Conservation (phyloP, 2,329 filamentous ascomycete species). For the Alternaria metachromatica region DNA sequence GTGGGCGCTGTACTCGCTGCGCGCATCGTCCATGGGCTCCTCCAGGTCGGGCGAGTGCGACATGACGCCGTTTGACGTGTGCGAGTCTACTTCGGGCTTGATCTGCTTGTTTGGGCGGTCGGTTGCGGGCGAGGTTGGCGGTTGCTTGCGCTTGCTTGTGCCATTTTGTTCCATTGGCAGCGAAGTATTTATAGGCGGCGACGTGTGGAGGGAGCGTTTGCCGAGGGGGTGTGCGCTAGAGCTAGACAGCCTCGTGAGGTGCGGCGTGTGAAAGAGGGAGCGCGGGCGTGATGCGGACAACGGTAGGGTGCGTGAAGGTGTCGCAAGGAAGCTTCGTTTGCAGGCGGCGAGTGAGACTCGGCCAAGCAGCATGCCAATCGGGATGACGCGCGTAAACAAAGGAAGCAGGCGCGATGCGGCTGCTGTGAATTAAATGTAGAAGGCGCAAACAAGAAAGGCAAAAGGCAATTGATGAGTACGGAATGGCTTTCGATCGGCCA, state of each 20-base stretch:
- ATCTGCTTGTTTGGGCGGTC: conserved; percentile 64
- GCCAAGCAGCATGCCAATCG: conserved; percentile 39
- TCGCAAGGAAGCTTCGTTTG: conserved; percentile 35
- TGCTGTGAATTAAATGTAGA: conserved; percentile 6
- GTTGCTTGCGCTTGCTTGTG: conserved; percentile 64
- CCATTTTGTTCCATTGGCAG: conserved; percentile 58
- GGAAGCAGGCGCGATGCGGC: conserved; percentile 8
- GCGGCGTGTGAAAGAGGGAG: conserved; percentile 2
- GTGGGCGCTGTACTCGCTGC: conserved; percentile 47
- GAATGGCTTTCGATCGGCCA: not conserved
- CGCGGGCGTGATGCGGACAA: conserved; percentile 12
- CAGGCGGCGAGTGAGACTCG: conserved; percentile 37
- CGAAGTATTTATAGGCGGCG: conserved; percentile 8
- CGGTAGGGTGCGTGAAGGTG: conserved; percentile 14
- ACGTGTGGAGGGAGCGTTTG: conserved; percentile 8
- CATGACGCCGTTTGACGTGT: conserved; percentile 46
- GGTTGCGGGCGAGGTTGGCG: conserved; percentile 52
- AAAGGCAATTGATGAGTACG: conserved; percentile 4
- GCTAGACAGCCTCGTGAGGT: not conserved
- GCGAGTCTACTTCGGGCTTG: conserved; percentile 54
- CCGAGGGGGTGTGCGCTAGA: conserved; percentile 11
- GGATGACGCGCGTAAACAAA: not conserved
- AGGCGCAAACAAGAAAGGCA: conserved; percentile 6
- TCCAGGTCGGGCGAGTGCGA: conserved; percentile 27
- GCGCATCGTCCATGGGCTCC: conserved; percentile 43